A percentile compares a stretch with the other conserved stretches of the same genome.
Evolutionary conservation across 1,284 basidiomycete genomes (phyloP).

Genomic region (Boletellus deceptivus): DNA sequence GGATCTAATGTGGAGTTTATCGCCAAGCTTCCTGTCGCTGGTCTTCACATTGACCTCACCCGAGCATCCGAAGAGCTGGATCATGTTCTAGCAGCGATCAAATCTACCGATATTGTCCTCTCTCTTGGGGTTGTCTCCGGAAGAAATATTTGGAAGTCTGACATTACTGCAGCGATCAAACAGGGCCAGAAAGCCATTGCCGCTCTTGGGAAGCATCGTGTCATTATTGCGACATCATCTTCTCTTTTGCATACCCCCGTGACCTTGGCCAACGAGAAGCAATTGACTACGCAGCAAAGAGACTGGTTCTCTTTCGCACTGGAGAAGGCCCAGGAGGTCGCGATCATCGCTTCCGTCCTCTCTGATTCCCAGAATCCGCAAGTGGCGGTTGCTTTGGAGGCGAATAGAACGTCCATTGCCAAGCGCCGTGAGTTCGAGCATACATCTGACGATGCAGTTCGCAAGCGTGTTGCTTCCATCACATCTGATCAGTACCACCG

Average conservation of each 20-base stretch:
- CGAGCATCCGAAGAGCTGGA: slow-evolving; percentile 92
- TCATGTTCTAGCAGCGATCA: slow-evolving; percentile 80
- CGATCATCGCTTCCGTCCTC: slow-evolving; percentile 81
- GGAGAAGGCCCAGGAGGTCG: slow-evolving; percentile 94
- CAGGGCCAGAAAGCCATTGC: slow-evolving; percentile 84
- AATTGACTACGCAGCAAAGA: slow-evolving; percentile 87
- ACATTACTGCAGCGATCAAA: slow-evolving; percentile 84
- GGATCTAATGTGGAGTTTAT: slow-evolving; percentile 90
- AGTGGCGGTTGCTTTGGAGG: slow-evolving; percentile 72
- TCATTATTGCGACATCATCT: slow-evolving; percentile 94
- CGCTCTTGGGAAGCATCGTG: slow-evolving; percentile 80
- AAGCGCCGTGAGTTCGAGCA: slow-evolving; percentile 96
- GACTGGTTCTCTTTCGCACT: slow-evolving; percentile 99
- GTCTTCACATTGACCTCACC: slow-evolving; percentile 96
- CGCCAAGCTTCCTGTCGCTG: slow-evolving; percentile 90
- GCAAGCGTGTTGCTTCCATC: slow-evolving; percentile 93
- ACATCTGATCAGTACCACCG: slow-evolving; percentile 87
- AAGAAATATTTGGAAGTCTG: slow-evolving; percentile 99
- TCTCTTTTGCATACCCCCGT: slow-evolving; percentile 99
- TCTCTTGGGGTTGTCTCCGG: slow-evolving; percentile 98
- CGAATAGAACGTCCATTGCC: slow-evolving; percentile 89
- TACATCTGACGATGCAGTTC: slow-evolving; percentile 92
- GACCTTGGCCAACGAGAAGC: slow-evolving; percentile 90
- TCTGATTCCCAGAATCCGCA: slow-evolving; percentile 78
- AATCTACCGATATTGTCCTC: slow-evolving; percentile 77